These are phyloP conservation scores for Coprinellus micaceus DNA, from an alignment of 768 basidiomycete genomes.

Conservation along the genomic window DNA sequence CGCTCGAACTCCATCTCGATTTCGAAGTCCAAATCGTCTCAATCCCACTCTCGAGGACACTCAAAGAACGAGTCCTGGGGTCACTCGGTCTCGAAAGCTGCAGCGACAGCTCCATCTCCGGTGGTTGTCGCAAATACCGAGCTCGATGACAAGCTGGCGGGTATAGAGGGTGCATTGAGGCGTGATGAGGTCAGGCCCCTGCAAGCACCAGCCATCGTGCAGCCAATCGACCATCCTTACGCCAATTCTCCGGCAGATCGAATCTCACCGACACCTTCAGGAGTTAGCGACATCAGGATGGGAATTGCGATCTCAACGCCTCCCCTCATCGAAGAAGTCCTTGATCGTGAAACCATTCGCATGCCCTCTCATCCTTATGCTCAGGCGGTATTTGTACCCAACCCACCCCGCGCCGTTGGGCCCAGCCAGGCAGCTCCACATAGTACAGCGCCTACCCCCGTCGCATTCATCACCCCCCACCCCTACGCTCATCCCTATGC, in stretches of 20 bases:
- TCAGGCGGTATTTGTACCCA: conserved; percentile 28
- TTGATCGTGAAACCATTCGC: conserved; percentile 28
- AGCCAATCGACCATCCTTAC: conserved; percentile 9
- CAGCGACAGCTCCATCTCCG: too few species aligned
- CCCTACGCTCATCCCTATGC: conserved; percentile 53
- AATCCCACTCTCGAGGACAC: conserved; percentile 35
- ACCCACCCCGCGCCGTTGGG: conserved; percentile 12
- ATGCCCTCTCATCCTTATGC: conserved; percentile 50
- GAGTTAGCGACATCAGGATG: conserved; percentile 28
- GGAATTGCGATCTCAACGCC: conserved; percentile 37
- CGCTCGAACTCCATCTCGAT: conserved; percentile 37
- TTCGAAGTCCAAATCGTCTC: conserved; percentile 31
- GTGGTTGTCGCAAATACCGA: background rate
- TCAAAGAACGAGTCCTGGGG: conserved; percentile 43
- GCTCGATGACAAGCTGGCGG: conserved; percentile 17
- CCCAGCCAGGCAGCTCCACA: conserved; percentile 36
- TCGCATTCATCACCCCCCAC: conserved; percentile 35
- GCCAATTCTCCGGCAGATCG: conserved; percentile 16
- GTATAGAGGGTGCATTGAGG: conserved; percentile 38
- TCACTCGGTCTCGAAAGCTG: conserved; percentile 33
- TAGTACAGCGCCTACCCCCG: conserved; percentile 32
- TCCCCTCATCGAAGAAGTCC: conserved; percentile 24
- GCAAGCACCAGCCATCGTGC: conserved; percentile 40
- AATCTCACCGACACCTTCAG: conserved; percentile 27
- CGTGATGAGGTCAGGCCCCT: conserved; percentile 40